These are phyloP conservation scores for Candida dajiaensis DNA, from an alignment of 805 yeast genomes.

Conservation along the genomic window DNA sequence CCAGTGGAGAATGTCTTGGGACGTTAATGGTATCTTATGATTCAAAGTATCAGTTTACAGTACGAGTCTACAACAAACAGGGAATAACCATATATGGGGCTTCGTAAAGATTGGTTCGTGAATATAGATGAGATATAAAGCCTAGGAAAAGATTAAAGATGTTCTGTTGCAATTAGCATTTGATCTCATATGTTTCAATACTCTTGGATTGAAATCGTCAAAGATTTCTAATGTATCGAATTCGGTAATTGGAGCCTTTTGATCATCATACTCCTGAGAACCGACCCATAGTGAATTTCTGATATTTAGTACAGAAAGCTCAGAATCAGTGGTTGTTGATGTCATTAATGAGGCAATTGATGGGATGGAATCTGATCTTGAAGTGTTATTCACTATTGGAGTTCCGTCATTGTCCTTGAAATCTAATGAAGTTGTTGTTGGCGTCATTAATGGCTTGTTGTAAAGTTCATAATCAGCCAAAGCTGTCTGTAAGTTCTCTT, in stretches of 20 bases:
- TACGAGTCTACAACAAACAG: too few relatives aligned
- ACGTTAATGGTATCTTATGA: too few relatives aligned
- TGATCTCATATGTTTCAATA: not conserved
- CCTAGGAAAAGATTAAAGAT: not conserved
- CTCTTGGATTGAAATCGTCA: constrained; percentile 2
- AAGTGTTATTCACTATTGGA: not conserved
- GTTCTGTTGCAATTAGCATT: not conserved
- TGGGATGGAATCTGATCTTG: not conserved
- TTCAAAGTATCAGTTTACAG: too few relatives aligned
- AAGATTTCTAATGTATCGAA: not conserved
- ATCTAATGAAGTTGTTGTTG: not conserved
- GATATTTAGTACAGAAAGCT: not conserved
- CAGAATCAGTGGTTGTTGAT: not conserved
- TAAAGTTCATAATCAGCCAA: not conserved
- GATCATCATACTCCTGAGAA: not conserved
- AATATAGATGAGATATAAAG: too few relatives aligned
- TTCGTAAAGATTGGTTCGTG: not conserved
- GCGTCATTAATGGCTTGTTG: not conserved
- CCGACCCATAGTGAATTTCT: not conserved
- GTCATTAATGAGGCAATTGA: not conserved
- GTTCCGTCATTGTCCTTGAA: not conserved
- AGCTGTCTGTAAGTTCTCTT: not conserved
- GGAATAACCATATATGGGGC: too few relatives aligned
- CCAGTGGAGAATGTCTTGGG: too few relatives aligned
- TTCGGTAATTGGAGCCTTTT: not conserved